Base-by-base conservation (phyloP, 768 basidiomycete genomes). In the Pholiota conissans region DNA sequence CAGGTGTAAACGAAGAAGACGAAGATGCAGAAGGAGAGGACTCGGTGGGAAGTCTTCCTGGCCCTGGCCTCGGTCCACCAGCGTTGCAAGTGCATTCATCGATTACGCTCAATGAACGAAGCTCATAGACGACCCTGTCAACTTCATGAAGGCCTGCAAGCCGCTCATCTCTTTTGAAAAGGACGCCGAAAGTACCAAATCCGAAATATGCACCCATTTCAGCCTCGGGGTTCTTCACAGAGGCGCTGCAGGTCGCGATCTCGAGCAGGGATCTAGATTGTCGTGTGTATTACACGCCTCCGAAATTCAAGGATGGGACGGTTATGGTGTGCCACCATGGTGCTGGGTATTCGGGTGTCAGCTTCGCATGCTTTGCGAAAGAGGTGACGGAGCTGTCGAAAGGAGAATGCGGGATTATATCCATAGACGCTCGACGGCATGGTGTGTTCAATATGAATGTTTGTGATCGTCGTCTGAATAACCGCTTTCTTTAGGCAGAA, bases 281-380 rank as follows among this genome's bases (percentile, higher is more conserved):
- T 63, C 80, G 95, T 28, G 88, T 86, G 9, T 97, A 98, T 72
- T 91, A 95, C 69, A 90, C 92, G 0, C 82, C 89, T 1, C 85
- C 94, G 1, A 78, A 78, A 48, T 70, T 73, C 28, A 62, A 74
- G 18, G 75, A 78, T 51, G 81, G 78, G 32, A 87, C 89, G 0
- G 84, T 96, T 3, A 83, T 98, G 69, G 81, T 98, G 5, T 95
- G 92, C 73, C 95, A 97, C 65, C 96, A 99, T 64, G 97, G 97
- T 1, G 96, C 93, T 0, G 97, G 97, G 13, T 93, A 93, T 68
- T 88, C 89, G 0, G 97, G 86, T 0, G 76, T 98, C 59, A 91
- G 85, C 61, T 99, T 96, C 70, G 95, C 97, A 2, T 88, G 86
- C 65, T 79, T 97, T 56, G 93, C 95, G n/a, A 89, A 87, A 71